Evolutionary conservation across 768 basidiomycete genomes (phyloP).

Genomic region (Hygrocybe coccinea): DNA sequence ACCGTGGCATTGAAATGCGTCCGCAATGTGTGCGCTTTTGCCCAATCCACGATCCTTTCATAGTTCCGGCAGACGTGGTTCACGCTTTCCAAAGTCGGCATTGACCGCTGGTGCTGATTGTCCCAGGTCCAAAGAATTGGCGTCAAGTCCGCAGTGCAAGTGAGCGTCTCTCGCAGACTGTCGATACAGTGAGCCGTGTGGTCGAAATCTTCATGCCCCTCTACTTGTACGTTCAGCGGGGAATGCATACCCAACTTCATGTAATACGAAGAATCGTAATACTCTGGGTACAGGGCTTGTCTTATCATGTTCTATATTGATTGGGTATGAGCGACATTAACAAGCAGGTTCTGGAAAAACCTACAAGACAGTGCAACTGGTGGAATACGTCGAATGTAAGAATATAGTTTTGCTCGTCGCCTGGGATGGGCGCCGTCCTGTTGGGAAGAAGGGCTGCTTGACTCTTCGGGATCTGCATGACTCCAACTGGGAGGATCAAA

Average conservation of each 20-base stretch:
- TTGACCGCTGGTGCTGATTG: neutral
- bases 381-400: conserved; percentile 25
- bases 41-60: conserved; percentile 19
- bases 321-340: neutral
- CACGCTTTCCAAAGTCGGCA: neutral
- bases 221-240: neutral
- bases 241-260: no score
- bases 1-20: no score
- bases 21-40: neutral
- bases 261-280: conserved; percentile 8
- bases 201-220: conserved; percentile 10
- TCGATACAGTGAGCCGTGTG: conserved; percentile 21
- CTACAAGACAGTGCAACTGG: conserved; percentile 24
- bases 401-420: conserved; percentile 21
- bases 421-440: conserved; percentile 18
- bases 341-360: neutral
- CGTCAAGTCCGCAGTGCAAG: conserved; percentile 17
- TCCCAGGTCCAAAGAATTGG: conserved; percentile 22
- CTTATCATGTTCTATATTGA: conserved; percentile 16
- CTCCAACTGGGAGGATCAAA: conserved; percentile 1
- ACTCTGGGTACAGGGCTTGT: conserved; percentile 10
- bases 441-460: conserved; percentile 18
- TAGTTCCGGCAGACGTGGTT: conserved; percentile 17
- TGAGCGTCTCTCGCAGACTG: conserved; percentile 16
- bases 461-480: conserved; percentile 16